Conservation (phyloP, 768 basidiomycete species). For the Cubamyces lactineus region DNA sequence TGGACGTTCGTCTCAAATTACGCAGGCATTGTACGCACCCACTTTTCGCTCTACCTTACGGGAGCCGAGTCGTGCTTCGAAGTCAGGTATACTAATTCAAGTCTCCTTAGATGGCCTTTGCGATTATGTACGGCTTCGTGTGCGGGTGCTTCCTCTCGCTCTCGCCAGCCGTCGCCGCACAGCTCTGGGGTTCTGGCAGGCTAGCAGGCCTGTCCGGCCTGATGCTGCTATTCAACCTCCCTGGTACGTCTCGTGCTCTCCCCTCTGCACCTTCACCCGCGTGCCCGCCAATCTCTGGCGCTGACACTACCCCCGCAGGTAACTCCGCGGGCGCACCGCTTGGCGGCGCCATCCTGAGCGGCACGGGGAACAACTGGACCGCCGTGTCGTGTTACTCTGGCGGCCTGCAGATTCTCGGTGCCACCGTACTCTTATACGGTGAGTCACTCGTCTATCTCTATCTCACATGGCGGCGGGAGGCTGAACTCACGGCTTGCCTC, state of each 20-base stretch:
- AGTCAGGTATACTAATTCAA: not conserved
- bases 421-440: conserved; percentile 28
- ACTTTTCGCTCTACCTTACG: too few relatives aligned
- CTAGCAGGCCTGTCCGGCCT: conserved; percentile 29
- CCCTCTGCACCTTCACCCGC: too few relatives aligned
- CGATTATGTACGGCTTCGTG: conserved; percentile 40
- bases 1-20: conserved; percentile 43
- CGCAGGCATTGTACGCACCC: conserved; percentile 30
- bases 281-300: not conserved
- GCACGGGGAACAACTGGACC: conserved; percentile 26
- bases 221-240: conserved; percentile 28
- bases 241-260: conserved; percentile 21
- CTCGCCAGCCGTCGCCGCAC: conserved; percentile 36
- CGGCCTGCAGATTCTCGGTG: conserved; percentile 27
- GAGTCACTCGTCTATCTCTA: not conserved
- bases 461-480: not conserved
- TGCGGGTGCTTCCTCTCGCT: conserved; percentile 43
- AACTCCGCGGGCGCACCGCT: conserved; percentile 28
- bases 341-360: conserved; percentile 28
- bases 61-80: not conserved
- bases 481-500: not conserved
- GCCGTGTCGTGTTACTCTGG: conserved; percentile 31
- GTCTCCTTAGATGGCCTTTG: conserved; percentile 33
- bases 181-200: conserved; percentile 28
- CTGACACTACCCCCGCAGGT: conserved; percentile 2